phyloP scores from a whole-genome alignment of 129 eudicot species.

The Centaurea solstitialis region DNA sequence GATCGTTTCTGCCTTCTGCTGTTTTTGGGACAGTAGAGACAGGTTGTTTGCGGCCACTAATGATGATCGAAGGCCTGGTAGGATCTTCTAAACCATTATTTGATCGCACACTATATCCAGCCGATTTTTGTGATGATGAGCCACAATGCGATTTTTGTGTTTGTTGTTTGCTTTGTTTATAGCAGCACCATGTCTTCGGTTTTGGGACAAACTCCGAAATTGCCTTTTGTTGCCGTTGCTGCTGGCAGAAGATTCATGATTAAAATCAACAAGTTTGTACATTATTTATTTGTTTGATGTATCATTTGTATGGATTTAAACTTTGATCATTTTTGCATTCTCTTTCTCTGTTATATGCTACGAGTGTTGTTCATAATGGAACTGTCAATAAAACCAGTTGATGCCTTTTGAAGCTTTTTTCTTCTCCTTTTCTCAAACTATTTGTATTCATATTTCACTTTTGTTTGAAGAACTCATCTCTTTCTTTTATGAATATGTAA shows the following conservation, averaged over 20 bases:
- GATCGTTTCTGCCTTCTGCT: too few relatives aligned
- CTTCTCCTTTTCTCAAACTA: too few relatives aligned
- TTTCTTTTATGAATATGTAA: background rate
- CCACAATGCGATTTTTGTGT: constrained; percentile 54
- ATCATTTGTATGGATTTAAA: background rate
- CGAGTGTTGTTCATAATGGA: background rate
- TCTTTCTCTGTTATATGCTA: background rate
- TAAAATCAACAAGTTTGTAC: background rate
- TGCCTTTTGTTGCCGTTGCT: constrained; percentile 93
- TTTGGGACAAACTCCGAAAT: constrained; percentile 70
- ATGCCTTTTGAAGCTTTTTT: too few relatives aligned
- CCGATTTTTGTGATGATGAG: constrained; percentile 54
- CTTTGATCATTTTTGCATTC: background rate
- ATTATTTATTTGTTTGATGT: background rate
- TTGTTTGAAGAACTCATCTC: background rate
- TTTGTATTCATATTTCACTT: background rate
- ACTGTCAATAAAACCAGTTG: background rate
- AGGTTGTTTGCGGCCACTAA: too few relatives aligned
- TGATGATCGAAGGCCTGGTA: too few relatives aligned
- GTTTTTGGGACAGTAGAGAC: too few relatives aligned
- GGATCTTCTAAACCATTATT: too few relatives aligned
- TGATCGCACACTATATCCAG: too few relatives aligned
- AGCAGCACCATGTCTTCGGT: constrained; percentile 51
- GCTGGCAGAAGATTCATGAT: constrained; percentile 63
- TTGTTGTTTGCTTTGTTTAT: constrained; percentile 60